phyloP scores from a whole-genome alignment of 2,329 filamentous ascomycete species.

The Penicillium sumatraense region DNA sequence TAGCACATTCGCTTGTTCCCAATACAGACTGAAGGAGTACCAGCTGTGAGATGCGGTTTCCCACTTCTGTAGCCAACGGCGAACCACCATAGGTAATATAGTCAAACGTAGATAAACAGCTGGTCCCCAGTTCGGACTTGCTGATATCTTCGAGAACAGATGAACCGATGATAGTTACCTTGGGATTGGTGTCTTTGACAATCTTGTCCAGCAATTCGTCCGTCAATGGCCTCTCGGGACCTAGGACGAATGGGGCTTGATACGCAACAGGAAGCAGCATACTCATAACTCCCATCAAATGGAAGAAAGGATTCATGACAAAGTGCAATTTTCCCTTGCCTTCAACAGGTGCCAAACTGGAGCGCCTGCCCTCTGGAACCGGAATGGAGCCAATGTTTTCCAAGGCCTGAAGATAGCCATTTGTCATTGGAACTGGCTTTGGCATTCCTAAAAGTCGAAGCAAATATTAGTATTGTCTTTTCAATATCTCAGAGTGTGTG shows the following conservation, averaged over 20 bases:
- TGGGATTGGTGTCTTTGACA: slow-evolving; percentile 5
- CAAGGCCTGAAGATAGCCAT: slow-evolving; percentile 17
- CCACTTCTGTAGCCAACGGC: slow-evolving; percentile 12
- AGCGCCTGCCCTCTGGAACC: background rate
- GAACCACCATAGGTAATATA: slow-evolving; percentile 11
- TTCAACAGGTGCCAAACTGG: background rate
- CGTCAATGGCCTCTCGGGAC: slow-evolving; percentile 13
- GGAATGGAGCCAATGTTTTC: background rate
- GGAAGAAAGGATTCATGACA: slow-evolving; percentile 16
- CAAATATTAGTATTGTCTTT: background rate
- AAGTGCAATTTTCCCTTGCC: slow-evolving; percentile 1
- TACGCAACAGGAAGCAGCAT: slow-evolving; percentile 6
- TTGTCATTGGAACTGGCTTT: slow-evolving; percentile 23
- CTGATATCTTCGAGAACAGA: slow-evolving; percentile 2
- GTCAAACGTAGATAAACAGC: background rate
- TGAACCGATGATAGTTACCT: background rate
- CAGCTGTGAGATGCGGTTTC: background rate
- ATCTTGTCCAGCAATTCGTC: slow-evolving; percentile 10
- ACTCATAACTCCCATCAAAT: slow-evolving; percentile 15
- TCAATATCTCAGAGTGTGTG: background rate
- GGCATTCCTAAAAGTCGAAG: slow-evolving; percentile 11
- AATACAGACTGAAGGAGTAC: slow-evolving; percentile 2
- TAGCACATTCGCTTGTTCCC: slow-evolving; percentile 12
- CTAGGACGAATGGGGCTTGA: slow-evolving; percentile 2
- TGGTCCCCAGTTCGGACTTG: slow-evolving; percentile 3